Conservation (phyloP, 768 basidiomycete genomes). For the Phaeotremella fagi region DNA sequence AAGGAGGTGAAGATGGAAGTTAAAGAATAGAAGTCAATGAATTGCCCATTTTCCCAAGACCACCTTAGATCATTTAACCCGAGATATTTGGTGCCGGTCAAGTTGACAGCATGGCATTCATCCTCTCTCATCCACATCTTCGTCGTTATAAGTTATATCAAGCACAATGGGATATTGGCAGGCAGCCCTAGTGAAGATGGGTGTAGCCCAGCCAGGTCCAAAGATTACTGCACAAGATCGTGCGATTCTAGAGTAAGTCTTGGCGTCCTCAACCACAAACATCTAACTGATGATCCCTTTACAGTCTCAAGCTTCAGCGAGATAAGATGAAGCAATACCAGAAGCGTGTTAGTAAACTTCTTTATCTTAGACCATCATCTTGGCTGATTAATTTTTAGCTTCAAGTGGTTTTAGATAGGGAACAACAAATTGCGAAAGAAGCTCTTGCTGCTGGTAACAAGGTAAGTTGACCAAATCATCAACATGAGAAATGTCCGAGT, state of each 20-base stretch:
- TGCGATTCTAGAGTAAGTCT: conserved; percentile 91
- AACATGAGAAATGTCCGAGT: not conserved
- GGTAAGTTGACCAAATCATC: conserved; percentile 48
- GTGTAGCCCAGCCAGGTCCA: conserved; percentile 52
- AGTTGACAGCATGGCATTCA: not conserved
- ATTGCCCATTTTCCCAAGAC: too few species aligned
- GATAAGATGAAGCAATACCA: conserved; percentile 96
- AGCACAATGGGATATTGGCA: conserved; percentile 34
- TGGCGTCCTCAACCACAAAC: too few species aligned
- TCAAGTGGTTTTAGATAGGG: conserved; percentile 76
- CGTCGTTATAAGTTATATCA: not conserved
- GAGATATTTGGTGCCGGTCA: too few species aligned
- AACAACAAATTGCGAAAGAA: conserved; percentile 80
- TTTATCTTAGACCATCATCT: not conserved
- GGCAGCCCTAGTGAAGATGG: conserved; percentile 39
- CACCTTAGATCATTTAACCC: too few species aligned
- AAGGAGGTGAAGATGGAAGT: too few species aligned
- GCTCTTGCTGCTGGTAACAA: conserved; percentile 77
- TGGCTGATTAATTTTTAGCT: conserved; percentile 56
- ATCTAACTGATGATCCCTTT: conserved; percentile 13
- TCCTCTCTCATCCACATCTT: not conserved
- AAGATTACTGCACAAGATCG: conserved; percentile 91
- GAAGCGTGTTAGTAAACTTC: conserved; percentile 62
- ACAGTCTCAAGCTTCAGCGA: conserved; percentile 86
- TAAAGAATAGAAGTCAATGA: too few species aligned